phyloP scores from a whole-genome alignment of 805 yeast genomes.

The Sugiyamaella chiloensis region DNA sequence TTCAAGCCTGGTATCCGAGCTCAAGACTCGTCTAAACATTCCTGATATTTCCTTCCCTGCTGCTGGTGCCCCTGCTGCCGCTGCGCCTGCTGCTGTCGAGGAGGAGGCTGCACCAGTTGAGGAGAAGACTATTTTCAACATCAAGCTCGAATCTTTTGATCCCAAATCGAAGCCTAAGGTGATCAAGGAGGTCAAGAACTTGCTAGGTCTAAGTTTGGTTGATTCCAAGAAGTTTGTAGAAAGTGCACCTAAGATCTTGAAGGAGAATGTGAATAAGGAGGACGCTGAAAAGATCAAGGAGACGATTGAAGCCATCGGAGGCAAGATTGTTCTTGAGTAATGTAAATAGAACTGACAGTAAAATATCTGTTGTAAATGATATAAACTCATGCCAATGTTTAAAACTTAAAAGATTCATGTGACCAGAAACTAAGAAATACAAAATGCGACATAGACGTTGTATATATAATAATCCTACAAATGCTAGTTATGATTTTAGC shows the following conservation, averaged over 20 bases:
- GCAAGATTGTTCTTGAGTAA: constrained; percentile 85
- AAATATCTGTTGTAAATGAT: no score
- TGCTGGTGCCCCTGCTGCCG: constrained; percentile 58
- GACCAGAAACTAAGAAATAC: no score
- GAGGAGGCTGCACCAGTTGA: constrained; percentile 79
- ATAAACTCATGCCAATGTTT: no score
- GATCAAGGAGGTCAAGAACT: constrained; percentile 91
- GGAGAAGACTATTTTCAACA: constrained; percentile 88
- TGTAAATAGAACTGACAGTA: no score
- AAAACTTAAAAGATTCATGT: no score
- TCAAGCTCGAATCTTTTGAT: constrained; percentile 91
- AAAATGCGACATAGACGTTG: no score
- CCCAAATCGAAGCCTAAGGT: constrained; percentile 95
- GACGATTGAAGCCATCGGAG: constrained; percentile 91
- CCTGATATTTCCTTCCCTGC: constrained; percentile 90
- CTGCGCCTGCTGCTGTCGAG: constrained; percentile 64
- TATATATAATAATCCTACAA: no score
- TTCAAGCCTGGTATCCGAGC: constrained; percentile 74
- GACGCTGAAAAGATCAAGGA: constrained; percentile 96
- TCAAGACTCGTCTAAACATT: constrained; percentile 71
- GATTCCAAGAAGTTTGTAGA: constrained; percentile 98
- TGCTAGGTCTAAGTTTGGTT: constrained; percentile 88
- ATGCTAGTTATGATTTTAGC: no score
- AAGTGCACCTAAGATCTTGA: constrained; percentile 92
- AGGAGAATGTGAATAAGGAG: constrained; percentile 94